A percentile compares a stretch with the other conserved stretches of the same genome.
Evolutionary conservation across 2,329 filamentous ascomycete species (phyloP).

Genomic region (Monascus ruber): DNA sequence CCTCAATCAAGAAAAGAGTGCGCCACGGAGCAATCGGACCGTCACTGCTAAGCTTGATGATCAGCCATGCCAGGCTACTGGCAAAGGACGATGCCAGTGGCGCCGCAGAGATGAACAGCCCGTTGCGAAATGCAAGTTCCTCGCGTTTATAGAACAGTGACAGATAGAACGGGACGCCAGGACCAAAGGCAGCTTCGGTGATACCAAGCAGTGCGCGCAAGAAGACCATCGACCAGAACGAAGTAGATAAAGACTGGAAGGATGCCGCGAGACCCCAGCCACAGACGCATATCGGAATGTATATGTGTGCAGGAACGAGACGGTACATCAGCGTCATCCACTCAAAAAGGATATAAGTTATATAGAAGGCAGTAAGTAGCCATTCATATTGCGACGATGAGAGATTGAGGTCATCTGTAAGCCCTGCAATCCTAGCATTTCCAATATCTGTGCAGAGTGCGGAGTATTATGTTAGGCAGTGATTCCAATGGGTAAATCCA

Average conservation of each 20-base stretch:
- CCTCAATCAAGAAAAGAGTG: conserved; percentile 73
- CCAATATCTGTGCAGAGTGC: conserved; percentile 38
- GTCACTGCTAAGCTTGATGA: conserved; percentile 55
- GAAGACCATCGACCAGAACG: conserved; percentile 45
- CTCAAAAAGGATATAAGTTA: conserved; percentile 53
- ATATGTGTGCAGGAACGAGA: conserved; percentile 49
- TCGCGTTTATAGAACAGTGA: conserved; percentile 52
- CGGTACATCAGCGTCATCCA: conserved; percentile 56
- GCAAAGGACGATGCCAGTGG: conserved; percentile 57
- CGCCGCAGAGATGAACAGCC: conserved; percentile 70
- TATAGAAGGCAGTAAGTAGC: conserved; percentile 52
- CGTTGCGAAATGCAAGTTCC: conserved; percentile 75
- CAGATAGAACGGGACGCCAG: conserved; percentile 53
- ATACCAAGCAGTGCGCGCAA: conserved; percentile 40
- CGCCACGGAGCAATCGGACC: conserved; percentile 71
- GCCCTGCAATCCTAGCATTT: conserved; percentile 51
- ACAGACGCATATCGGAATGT: conserved; percentile 51
- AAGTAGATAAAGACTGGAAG: conserved; percentile 56
- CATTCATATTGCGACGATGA: conserved; percentile 48
- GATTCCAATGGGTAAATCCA: background rate
- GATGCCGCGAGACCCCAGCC: conserved; percentile 73
- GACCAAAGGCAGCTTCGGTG: conserved; percentile 51
- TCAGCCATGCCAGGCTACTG: conserved; percentile 63
- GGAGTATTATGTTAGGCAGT: background rate
- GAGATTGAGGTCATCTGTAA: conserved; percentile 44